phyloP scores from a whole-genome alignment of 495 filamentous ascomycete species.

The Polyplosphaeria fusca region DNA sequence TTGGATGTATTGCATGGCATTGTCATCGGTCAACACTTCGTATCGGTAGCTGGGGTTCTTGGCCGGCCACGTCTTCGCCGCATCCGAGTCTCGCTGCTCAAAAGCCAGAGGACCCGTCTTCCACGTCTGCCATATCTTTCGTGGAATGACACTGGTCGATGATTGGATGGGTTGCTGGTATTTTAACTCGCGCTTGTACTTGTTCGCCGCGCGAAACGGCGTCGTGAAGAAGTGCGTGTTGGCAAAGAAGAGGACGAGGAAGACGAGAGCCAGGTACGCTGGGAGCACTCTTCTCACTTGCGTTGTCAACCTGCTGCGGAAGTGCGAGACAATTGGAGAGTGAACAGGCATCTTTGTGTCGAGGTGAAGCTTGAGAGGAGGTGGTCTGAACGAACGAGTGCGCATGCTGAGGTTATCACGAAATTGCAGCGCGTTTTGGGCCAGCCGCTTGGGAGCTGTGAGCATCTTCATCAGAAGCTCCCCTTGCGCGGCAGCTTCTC shows the following conservation, averaged over 20 bases:
- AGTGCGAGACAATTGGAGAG: conserved; percentile 27
- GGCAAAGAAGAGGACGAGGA: conserved; percentile 19
- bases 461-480: neutral
- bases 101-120: conserved; percentile 58
- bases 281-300: conserved; percentile 25
- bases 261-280: conserved; percentile 20
- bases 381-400: conserved; percentile 10
- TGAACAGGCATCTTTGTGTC: conserved; percentile 23
- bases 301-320: conserved; percentile 16
- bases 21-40: conserved; percentile 63
- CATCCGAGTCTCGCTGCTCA: conserved; percentile 52
- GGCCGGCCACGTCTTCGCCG: conserved; percentile 55
- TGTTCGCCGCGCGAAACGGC: conserved; percentile 20
- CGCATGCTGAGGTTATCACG: conserved; percentile 32
- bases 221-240: conserved; percentile 24
- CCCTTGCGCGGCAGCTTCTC: neutral
- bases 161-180: conserved; percentile 22
- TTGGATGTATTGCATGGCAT: conserved; percentile 58
- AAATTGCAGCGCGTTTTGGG: neutral
- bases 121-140: conserved; percentile 68
- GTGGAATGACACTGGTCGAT: conserved; percentile 40
- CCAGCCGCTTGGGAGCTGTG: neutral
- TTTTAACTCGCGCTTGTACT: conserved; percentile 25
- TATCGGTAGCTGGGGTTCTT: conserved; percentile 60
- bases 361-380: conserved; percentile 25